Percentiles rank a stretch among this genome's conserved stretches.
phyloP scores from a whole-genome alignment of 495 filamentous ascomycete genomes.

The Podospora australis region DNA sequence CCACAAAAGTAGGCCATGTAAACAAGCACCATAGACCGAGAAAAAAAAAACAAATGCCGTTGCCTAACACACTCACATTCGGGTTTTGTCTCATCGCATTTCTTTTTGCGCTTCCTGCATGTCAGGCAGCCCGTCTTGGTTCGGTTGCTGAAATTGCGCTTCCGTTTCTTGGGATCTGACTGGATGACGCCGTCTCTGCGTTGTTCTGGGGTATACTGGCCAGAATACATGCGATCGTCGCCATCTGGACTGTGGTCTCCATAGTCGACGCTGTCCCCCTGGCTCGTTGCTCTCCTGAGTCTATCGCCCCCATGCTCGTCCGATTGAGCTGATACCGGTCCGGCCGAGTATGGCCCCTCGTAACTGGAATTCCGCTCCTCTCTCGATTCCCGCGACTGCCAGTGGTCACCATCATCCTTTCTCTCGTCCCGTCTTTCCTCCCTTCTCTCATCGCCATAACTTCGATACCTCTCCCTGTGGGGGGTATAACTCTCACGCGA shows the following conservation, averaged over 20 bases:
- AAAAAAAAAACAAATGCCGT: constrained; percentile 3
- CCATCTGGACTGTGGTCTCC: constrained; percentile 43
- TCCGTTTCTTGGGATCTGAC: constrained; percentile 70
- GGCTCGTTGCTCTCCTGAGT: constrained; percentile 32
- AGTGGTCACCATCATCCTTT: constrained; percentile 36
- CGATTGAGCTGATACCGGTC: constrained; percentile 31
- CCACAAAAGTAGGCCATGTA: constrained; percentile 14
- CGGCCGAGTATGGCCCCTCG: constrained; percentile 34
- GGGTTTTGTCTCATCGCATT: constrained; percentile 93
- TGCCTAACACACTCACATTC: constrained; percentile 59
- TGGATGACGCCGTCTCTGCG: constrained; percentile 49
- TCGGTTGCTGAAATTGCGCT: constrained; percentile 88
- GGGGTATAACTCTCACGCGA: constrained; percentile 37
- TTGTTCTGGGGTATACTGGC: constrained; percentile 40
- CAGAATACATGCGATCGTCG: constrained; percentile 38
- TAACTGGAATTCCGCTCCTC: constrained; percentile 41
- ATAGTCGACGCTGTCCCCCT: constrained; percentile 38
- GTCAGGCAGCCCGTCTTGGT: constrained; percentile 98
- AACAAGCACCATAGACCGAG: constrained; percentile 2
- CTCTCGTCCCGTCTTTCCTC: constrained; percentile 7
- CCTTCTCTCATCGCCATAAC: constrained; percentile 28
- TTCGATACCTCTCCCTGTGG: constrained; percentile 33
- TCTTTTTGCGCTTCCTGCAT: constrained; percentile 92
- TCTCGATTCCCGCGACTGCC: constrained; percentile 36
- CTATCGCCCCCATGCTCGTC: constrained; percentile 42